Evolutionary conservation across 2,329 filamentous ascomycete genomes (phyloP), one percentile per base, ranked within the genome.

Genomic region (Pyrenochaeta sp.): DNA sequence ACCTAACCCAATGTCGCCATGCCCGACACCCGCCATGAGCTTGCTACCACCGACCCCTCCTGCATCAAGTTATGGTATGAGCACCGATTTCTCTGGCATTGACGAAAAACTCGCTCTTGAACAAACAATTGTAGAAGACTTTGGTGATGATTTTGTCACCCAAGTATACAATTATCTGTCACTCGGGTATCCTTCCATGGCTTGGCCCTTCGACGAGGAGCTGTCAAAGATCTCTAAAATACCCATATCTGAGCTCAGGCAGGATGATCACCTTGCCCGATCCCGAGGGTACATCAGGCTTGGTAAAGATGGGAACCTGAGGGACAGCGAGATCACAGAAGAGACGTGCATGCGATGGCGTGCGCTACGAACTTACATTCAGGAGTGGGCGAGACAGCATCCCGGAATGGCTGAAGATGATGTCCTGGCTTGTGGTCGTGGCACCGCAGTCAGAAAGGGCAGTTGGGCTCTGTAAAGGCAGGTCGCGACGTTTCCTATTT

Each of bases 91-190:
- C 43, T 68, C 74, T 24, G 64, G 67, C 38, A 69, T 78, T 20
- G 66, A 73, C 35, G 68, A 71, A 28, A 72, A 71, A 41, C 68
- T 78, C 29, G 66, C 63, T 22, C 57, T 65, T 5, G 75, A 80
- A 51, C 68, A 73, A 74, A 65, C 73, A 8, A 77, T 84, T 28
- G 72, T 79, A 19, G 68, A 73, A 21, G 91, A 96, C 69, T 96
- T 94, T 61, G 79, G 86, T 48, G 90, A 96, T 67, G 78, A 78
- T 3, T 96, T 96, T 67, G 84, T 96, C 42, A 96, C 92, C 0
- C 93, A 97, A 71, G 92, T 97, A 6, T 97, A 95, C 79, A 96
- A 97, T 71, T 97, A 97, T 71, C 80, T 97, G 11, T 96, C 90
- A 0, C 81, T 97, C 4, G 93, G 93, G 4, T 96, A 96, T 69